Conservation (phyloP, 2,329 filamentous ascomycete species). For the Lithohypha guttulata region DNA sequence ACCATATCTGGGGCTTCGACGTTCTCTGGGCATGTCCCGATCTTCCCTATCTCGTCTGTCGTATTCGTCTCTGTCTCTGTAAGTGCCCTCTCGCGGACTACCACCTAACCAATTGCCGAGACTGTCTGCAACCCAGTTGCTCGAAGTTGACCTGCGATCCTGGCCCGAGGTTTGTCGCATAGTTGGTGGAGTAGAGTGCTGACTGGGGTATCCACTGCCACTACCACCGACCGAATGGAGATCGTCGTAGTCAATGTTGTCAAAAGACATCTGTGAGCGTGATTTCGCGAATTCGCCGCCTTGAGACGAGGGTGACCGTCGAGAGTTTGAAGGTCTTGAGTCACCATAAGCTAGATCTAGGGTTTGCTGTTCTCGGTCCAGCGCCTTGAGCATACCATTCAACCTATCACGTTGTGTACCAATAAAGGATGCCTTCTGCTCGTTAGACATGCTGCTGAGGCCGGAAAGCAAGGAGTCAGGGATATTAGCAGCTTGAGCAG, state of each 20-base stretch:
- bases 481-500: conserved; percentile 15
- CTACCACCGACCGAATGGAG: conserved; percentile 3
- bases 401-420: conserved; percentile 69
- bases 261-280: conserved; percentile 78
- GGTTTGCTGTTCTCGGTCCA: conserved; percentile 66
- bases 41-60: conserved; percentile 10
- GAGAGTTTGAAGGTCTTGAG: conserved; percentile 10
- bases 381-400: conserved; percentile 59
- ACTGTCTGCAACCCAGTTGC: conserved; percentile 16
- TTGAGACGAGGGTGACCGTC: conserved; percentile 18
- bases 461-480: conserved; percentile 57
- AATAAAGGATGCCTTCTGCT: conserved; percentile 65
- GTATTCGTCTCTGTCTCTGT: conserved; percentile 5
- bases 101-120: conserved; percentile 18
- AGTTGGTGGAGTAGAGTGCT: conserved; percentile 9
- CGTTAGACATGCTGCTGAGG: conserved; percentile 44
- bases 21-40: conserved; percentile 1
- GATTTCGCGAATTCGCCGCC: conserved; percentile 45
- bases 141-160: conserved; percentile 16
- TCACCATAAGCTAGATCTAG: conserved; percentile 36
- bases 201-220: conserved; percentile 34
- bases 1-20: background rate
- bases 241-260: conserved; percentile 73
- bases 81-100: conserved; percentile 4
- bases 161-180: conserved; percentile 5